Percentiles rank a stretch among this genome's conserved stretches.
phyloP scores from a whole-genome alignment of 1,139 yeast species.

The Lizanozyma gosingica region DNA sequence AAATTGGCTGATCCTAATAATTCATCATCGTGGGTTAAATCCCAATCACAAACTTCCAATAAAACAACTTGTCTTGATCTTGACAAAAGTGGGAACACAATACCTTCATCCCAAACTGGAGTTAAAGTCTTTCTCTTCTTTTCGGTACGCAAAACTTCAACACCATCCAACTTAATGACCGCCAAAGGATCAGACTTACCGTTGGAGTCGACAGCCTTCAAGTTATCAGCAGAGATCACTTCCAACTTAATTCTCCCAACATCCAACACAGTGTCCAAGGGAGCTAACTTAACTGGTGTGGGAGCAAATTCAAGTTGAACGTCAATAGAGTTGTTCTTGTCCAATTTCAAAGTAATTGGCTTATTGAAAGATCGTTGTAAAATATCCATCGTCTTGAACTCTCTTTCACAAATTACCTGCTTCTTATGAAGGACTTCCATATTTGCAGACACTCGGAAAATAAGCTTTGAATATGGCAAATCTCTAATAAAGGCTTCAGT shows the following conservation, averaged over 20 bases:
- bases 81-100: constrained; percentile 52
- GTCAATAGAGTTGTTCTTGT: constrained; percentile 32
- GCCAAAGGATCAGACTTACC: constrained; percentile 72
- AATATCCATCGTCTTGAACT: constrained; percentile 43
- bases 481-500: constrained; percentile 63
- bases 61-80: constrained; percentile 45
- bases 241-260: constrained; percentile 55
- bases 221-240: constrained; percentile 43
- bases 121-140: constrained; percentile 55
- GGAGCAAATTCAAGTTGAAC: constrained; percentile 56
- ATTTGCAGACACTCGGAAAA: constrained; percentile 47
- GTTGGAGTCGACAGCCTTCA: constrained; percentile 54
- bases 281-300: constrained; percentile 41
- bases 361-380: constrained; percentile 38
- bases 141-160: constrained; percentile 47
- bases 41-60: constrained; percentile 64
- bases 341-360: constrained; percentile 39
- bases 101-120: constrained; percentile 62
- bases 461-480: constrained; percentile 47
- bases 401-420: constrained; percentile 42
- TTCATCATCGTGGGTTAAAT: constrained; percentile 60
- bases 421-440: constrained; percentile 37
- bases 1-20: constrained; percentile 43
- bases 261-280: constrained; percentile 54
- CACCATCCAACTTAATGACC: constrained; percentile 43